phyloP scores from a whole-genome alignment of 2,329 filamentous ascomycete genomes.

The Coniochaeta ligniaria region DNA sequence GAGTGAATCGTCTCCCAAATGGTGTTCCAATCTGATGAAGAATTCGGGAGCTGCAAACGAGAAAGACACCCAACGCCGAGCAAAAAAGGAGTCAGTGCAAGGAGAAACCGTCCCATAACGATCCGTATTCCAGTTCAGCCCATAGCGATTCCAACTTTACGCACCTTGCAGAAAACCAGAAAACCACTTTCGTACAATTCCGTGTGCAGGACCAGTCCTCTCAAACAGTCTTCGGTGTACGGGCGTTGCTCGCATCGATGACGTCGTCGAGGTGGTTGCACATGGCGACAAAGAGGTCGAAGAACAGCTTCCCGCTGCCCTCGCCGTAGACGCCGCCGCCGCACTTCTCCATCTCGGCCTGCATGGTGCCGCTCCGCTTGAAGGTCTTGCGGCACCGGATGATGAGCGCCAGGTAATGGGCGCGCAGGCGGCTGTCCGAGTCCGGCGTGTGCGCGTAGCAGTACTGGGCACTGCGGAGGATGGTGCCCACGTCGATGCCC shows the following conservation, averaged over 20 bases:
- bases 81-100: constrained; percentile 11
- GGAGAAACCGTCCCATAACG: constrained; percentile 6
- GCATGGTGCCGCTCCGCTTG: constrained; percentile 97
- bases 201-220: constrained; percentile 11
- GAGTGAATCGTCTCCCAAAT: constrained; percentile 31
- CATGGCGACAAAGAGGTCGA: constrained; percentile 96
- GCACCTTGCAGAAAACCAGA: constrained; percentile 13
- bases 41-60: constrained; percentile 27
- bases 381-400: constrained; percentile 97
- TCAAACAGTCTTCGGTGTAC: constrained; percentile 52
- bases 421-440: constrained; percentile 84
- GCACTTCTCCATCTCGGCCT: constrained; percentile 87
- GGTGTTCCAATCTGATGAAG: constrained; percentile 44
- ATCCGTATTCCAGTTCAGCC: constrained; percentile 6
- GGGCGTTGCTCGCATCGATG: constrained; percentile 71
- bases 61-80: constrained; percentile 23
- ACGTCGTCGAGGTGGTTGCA: constrained; percentile 98
- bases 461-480: constrained; percentile 88
- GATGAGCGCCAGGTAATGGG: constrained; percentile 95
- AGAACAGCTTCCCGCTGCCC: constrained; percentile 71
- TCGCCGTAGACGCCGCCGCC: constrained; percentile 45
- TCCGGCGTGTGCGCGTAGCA: constrained; percentile 94
- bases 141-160: constrained; percentile 8
- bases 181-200: constrained; percentile 14
- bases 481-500: constrained; percentile 85